These are phyloP conservation scores for Cucurbita argyrosperma DNA, from an alignment of 306 rosid genomes.

Conservation along the genomic window DNA sequence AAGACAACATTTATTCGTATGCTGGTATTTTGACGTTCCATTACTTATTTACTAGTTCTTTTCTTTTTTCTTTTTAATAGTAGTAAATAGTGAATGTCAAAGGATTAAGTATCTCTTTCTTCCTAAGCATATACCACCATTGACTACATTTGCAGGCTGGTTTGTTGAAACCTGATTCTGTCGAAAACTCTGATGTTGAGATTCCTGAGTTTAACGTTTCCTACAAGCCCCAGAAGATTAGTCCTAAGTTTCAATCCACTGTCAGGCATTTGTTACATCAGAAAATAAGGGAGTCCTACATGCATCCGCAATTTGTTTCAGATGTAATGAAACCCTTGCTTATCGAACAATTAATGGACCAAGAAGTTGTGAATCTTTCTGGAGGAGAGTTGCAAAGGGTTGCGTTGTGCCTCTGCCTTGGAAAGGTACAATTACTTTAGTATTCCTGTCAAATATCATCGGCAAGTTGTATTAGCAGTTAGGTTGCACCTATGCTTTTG, in stretches of 20 bases:
- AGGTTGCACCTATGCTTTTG: not conserved
- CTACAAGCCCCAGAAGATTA: conserved; percentile 96
- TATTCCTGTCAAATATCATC: not conserved
- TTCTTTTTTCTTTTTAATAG: not conserved
- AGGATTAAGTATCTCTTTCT: not conserved
- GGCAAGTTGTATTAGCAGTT: not conserved
- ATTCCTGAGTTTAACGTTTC: conserved; percentile 96
- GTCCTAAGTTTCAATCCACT: conserved; percentile 68
- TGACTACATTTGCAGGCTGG: conserved; percentile 59
- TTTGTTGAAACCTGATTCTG: conserved; percentile 68
- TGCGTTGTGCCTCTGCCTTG: conserved; percentile 87
- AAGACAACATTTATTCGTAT: conserved; percentile 94
- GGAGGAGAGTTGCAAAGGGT: conserved; percentile 99
- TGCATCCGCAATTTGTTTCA: conserved; percentile 86
- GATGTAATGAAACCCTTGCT: conserved; percentile 99
- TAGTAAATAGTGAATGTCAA: not conserved
- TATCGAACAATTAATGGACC: conserved; percentile 94
- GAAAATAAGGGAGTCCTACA: conserved; percentile 74
- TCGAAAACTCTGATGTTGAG: conserved; percentile 59
- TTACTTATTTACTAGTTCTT: not conserved
- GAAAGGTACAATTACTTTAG: conserved; percentile 46
- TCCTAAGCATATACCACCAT: not conserved
- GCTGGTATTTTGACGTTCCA: conserved; percentile 57
- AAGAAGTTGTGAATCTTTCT: conserved; percentile 90
- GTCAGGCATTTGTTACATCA: conserved; percentile 70